These are phyloP conservation scores for Ogataea trehaloabstinens DNA, from an alignment of 805 yeast genomes.

Conservation along the genomic window DNA sequence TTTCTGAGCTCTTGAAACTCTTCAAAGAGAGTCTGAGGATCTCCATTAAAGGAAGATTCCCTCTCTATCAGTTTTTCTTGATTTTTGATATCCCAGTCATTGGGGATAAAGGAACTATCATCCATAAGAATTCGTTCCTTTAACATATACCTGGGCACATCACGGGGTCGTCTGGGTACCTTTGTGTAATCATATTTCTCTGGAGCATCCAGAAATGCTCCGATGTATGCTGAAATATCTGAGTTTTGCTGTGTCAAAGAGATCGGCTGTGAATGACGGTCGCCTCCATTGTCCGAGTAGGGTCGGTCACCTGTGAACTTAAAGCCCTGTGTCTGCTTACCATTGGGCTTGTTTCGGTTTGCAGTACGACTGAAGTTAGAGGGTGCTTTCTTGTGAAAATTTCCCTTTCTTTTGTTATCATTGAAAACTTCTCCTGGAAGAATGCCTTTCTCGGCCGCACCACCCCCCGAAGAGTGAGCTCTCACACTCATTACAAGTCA, in stretches of 20 bases:
- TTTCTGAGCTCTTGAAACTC: constrained; percentile 72
- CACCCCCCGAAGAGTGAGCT: no score
- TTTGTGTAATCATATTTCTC: constrained; percentile 28
- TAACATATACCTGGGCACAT: constrained; percentile 30
- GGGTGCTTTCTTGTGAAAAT: background rate
- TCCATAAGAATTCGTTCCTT: constrained; percentile 37
- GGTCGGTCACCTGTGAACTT: background rate
- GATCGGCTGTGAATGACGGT: background rate
- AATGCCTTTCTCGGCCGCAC: no score
- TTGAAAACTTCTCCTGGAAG: background rate
- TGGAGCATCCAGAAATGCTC: constrained; percentile 29
- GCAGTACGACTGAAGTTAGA: background rate
- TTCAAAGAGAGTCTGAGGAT: constrained; percentile 72
- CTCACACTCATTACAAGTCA: no score
- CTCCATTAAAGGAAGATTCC: constrained; percentile 45
- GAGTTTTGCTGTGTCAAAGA: no score
- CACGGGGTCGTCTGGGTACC: constrained; percentile 16
- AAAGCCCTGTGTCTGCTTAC: background rate
- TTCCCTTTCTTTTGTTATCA: background rate
- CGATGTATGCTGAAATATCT: constrained; percentile 21
- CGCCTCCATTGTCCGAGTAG: background rate
- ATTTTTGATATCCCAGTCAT: constrained; percentile 74
- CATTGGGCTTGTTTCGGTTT: background rate
- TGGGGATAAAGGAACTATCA: constrained; percentile 29
- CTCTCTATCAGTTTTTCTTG: constrained; percentile 57